These are phyloP conservation scores for Metarhizium guizhouense DNA, from an alignment of 2,329 filamentous ascomycete species.

Conservation along the genomic window DNA sequence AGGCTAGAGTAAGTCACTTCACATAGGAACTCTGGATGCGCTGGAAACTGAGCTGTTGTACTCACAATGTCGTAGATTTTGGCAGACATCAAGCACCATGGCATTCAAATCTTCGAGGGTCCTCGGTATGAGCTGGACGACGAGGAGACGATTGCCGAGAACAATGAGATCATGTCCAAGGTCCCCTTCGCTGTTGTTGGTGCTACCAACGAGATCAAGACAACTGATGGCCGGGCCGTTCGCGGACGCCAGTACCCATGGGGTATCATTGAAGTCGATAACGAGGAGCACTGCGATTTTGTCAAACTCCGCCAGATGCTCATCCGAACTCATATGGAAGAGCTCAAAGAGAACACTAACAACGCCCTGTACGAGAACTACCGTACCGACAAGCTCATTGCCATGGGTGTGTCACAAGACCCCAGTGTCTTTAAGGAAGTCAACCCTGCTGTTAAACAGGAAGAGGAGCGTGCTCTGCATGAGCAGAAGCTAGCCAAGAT, in stretches of 20 bases:
- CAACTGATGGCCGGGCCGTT: constrained; percentile 86
- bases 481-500: constrained; percentile 99
- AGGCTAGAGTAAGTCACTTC: constrained; percentile 70
- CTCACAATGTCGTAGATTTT: constrained; percentile 58
- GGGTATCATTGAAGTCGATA: constrained; percentile 98
- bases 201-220: constrained; percentile 89
- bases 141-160: constrained; percentile 98
- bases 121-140: constrained; percentile 98
- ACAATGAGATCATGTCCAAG: constrained; percentile 99
- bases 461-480: constrained; percentile 95
- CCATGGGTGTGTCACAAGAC: constrained; percentile 97
- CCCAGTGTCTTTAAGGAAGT: constrained; percentile 99
- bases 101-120: constrained; percentile 97
- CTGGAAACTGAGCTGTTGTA: background rate
- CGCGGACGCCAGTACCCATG: constrained; percentile 94
- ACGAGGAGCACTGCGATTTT: constrained; percentile 99
- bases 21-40: too few relatives aligned
- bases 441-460: constrained; percentile 99
- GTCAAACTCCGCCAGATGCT: constrained; percentile 99
- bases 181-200: constrained; percentile 97
- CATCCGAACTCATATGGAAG: constrained; percentile 99
- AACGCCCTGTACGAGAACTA: constrained; percentile 99
- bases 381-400: constrained; percentile 97
- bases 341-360: constrained; percentile 99
- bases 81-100: constrained; percentile 92